Evolutionary conservation across 495 filamentous ascomycete genomes (phyloP).

Genomic region (Extremus antarcticus): DNA sequence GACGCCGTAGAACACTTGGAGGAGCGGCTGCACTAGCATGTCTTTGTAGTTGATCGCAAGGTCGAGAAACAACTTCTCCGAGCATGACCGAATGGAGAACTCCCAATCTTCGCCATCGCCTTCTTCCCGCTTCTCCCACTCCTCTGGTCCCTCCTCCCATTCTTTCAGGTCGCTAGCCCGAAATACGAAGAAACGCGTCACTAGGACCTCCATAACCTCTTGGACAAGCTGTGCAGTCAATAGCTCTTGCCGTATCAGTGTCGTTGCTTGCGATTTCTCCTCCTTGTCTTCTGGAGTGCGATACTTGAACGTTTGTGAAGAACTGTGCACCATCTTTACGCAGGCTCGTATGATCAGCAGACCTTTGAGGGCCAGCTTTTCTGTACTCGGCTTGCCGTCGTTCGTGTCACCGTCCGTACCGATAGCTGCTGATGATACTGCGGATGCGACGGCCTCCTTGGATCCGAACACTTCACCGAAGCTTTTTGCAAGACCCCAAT

Average conservation of each 20-base stretch:
- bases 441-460: slow-evolving; percentile 27
- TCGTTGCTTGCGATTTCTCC: slow-evolving; percentile 53
- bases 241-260: slow-evolving; percentile 56
- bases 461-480: slow-evolving; percentile 62
- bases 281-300: slow-evolving; percentile 57
- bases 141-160: slow-evolving; percentile 87
- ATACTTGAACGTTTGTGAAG: slow-evolving; percentile 70
- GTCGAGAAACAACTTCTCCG: slow-evolving; percentile 88
- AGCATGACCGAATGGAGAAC: slow-evolving; percentile 78
- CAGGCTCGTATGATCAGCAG: slow-evolving; percentile 76
- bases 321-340: slow-evolving; percentile 69
- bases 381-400: slow-evolving; percentile 48
- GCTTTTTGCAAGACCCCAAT: slow-evolving; percentile 68
- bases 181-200: slow-evolving; percentile 82
- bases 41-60: slow-evolving; percentile 77
- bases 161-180: slow-evolving; percentile 71
- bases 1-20: slow-evolving; percentile 66
- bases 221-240: slow-evolving; percentile 63
- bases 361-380: slow-evolving; percentile 68
- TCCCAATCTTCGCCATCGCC: slow-evolving; percentile 71
- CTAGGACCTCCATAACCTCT: slow-evolving; percentile 68
- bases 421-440: slow-evolving; percentile 25
- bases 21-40: slow-evolving; percentile 59
- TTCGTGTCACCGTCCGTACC: slow-evolving; percentile 44
- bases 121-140: slow-evolving; percentile 82